These are phyloP conservation scores for Fraxinus albicans DNA, from an alignment of 305 asterid species.

Conservation along the genomic window DNA sequence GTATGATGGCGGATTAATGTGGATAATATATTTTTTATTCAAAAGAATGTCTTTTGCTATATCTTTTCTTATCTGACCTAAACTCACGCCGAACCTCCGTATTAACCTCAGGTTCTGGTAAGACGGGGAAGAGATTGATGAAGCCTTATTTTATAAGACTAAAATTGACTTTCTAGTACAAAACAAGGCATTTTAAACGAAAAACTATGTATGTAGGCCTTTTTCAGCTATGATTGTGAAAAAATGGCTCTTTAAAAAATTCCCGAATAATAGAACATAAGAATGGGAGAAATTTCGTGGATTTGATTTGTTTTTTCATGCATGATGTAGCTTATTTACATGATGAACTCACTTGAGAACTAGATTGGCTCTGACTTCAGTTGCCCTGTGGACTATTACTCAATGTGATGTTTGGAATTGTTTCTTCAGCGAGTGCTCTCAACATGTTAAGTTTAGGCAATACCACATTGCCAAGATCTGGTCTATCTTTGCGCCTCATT, in stretches of 20 bases:
- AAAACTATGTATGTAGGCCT: too few species aligned
- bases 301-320: background rate
- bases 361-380: background rate
- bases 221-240: background rate
- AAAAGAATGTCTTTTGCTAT: too few species aligned
- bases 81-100: too few species aligned
- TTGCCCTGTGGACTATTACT: background rate
- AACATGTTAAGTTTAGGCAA: constrained; percentile 30
- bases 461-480: constrained; percentile 28
- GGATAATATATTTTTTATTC: too few species aligned
- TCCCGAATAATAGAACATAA: background rate
- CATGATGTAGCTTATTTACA: background rate
- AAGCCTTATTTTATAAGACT: too few species aligned
- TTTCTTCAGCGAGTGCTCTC: constrained; percentile 21
- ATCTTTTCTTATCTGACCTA: too few species aligned
- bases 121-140: too few species aligned
- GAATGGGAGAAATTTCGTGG: background rate
- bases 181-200: too few species aligned
- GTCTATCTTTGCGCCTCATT: constrained; percentile 35
- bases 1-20: too few species aligned
- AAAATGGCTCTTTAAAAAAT: background rate
- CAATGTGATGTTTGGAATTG: background rate
- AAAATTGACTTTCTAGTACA: too few species aligned
- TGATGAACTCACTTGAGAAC: background rate
- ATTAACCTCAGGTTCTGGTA: too few species aligned